Evolutionary conservation across 176 grass and related monocot genomes (phyloP), one percentile per base, ranked within the genome.

Genomic region (Saccharum officinarum): DNA sequence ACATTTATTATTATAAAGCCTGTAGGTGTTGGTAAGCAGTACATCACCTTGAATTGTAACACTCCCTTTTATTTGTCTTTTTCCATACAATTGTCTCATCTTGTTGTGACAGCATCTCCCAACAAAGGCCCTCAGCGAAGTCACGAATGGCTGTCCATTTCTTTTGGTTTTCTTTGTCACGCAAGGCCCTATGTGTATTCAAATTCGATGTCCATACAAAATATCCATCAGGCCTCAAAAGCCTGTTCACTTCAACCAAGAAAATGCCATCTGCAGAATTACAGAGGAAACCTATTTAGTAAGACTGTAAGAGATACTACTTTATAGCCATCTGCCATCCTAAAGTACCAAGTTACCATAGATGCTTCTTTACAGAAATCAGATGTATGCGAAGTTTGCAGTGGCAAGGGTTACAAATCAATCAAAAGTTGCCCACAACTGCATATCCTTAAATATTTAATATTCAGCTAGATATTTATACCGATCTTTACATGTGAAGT

Each of bases 11-110:
- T 25, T 59, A 80, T 40, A 73, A 42, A 83, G 44, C 23, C 5
- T 79, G 33, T 16, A 42, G 40, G 22, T 52, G 39, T 57, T 59
- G 14, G 49, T 60, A 79, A 36, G 69, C 31, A 62, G 17, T 63
- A 45, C 68, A 87, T 68, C 89, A 99, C 97, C 92, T 92, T 52
- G 80, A 91, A 75, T 18, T 90, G 88, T 96, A 96, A 76, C 94
- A 96, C 13, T 96, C 93, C 83, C 28, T 91, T 85, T 79, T 92
- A 75, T 78, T 90, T 54, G 90, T 94, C 68, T 99, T 99, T 80
- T 99, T 99, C 97, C 97, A 99, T 67, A 99, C 94, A 88, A 91
- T 90, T 76, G 97, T 99, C 86, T 99, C 97, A 62, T 99, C 97
- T 94, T 99, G 97, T 67, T 99, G 97, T 55, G 97, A 96, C 62